Conservation (phyloP, 1,284 basidiomycete species). For the Ustilago cynodontis region DNA sequence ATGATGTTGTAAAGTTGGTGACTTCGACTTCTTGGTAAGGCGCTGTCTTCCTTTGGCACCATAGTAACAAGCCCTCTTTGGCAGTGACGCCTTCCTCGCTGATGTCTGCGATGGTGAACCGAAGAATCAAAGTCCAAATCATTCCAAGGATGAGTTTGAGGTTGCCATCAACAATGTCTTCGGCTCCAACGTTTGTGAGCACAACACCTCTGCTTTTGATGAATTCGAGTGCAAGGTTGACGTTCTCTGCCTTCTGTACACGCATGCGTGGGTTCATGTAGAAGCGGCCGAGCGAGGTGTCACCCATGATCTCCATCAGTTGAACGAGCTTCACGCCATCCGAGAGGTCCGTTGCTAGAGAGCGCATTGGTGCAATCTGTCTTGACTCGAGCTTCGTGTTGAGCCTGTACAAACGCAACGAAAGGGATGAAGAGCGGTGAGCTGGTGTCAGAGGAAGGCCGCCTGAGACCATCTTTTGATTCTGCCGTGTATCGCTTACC, state of each 20-base stretch:
- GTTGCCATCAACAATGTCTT: constrained; percentile 98
- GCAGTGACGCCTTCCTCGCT: constrained; percentile 97
- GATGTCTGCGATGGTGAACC: constrained; percentile 96
- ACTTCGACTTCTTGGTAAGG: constrained; percentile 92
- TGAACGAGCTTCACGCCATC: constrained; percentile 94
- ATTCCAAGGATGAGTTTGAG: constrained; percentile 96
- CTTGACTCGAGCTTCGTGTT: constrained; percentile 92
- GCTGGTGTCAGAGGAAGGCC: not conserved
- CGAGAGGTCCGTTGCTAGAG: constrained; percentile 88
- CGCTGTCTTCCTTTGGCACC: constrained; percentile 96
- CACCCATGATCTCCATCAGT: constrained; percentile 73
- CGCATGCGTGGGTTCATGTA: constrained; percentile 90
- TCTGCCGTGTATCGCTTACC: constrained; percentile 41
- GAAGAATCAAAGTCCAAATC: constrained; percentile 94
- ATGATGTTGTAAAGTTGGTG: constrained; percentile 90
- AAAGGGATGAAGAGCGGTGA: not conserved
- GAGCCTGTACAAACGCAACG: constrained; percentile 76
- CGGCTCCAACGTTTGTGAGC: constrained; percentile 95
- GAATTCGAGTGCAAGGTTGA: constrained; percentile 94
- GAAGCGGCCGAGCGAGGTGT: constrained; percentile 89
- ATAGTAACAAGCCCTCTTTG: constrained; percentile 90
- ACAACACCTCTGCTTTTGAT: constrained; percentile 94
- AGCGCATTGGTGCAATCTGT: constrained; percentile 88
- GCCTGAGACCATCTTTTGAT: not conserved
- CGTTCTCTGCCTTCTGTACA: constrained; percentile 97